Base-by-base conservation (phyloP, 495 filamentous ascomycete genomes). In the Aspergillus biplanus region DNA sequence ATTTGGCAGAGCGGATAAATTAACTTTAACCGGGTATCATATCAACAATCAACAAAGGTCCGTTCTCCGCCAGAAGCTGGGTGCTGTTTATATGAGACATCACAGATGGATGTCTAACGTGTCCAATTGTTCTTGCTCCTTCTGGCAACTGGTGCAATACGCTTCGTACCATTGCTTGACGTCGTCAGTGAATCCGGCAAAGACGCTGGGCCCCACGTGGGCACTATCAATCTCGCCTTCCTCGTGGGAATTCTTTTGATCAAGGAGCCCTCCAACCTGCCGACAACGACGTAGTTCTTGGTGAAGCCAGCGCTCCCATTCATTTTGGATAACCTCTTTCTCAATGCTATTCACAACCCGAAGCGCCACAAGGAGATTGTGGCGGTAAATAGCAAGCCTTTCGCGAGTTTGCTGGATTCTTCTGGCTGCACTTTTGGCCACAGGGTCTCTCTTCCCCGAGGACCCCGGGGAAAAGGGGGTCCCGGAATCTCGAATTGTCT, bases 281-380 rank as follows among this genome's bases (percentile, higher is more conserved):
- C 82, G 83, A 75, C 92, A 97, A 59, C 87, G 85, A 27, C 74
- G 67, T 57, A 80, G 82, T 76, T 97, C 93, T 46, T 88, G 86
- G 5, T 79, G 70, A 15, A 98, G 82, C 92, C 93, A 98, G 46
- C 89, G 89, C 77, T 96, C 93, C 89, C 91, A 99, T 77, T 97
- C 93, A 3, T 86, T 88, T 59, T 84, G 81, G 59, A 98, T 65
- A 70, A 96, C 87, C 72, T 97, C 94, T 56, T 80, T 76, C 78
- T 99, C 95, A 9, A 98, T 86, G 48, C 83, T 88, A 71, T 98
- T 97, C 55, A 99, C 87, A 4, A 97, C 84, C 6, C 93, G 88
- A 77, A 98, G 84, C 15, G 93, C 92, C 6, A 99, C 93, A 2
- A 98, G 79, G 21, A 98, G 81, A 68, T 98, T 92, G 70, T 99